Base-by-base conservation (phyloP, 176 grass and related monocot species). In the Panicum miliaceum region DNA sequence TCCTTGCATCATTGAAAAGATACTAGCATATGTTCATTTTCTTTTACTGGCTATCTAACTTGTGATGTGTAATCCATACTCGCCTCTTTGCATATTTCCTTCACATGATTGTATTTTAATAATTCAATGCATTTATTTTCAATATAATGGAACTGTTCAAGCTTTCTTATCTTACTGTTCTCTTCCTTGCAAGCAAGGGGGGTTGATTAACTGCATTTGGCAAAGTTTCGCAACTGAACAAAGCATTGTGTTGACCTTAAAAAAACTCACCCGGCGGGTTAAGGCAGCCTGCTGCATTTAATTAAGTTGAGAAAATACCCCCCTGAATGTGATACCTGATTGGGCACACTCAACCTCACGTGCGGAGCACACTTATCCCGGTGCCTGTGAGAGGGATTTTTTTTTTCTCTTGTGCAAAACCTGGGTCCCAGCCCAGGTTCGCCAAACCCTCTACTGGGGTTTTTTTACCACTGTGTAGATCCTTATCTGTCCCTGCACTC, bases 1-100 rank as follows among this genome's bases (percentile, higher is more conserved):
- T 45, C 10, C 8, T 79, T 80, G 45, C 23, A 27, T 76, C 32
- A 14, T 61, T 71, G 76, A 84, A 23, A 36, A 37, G 63, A 51
- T 70, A 25, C 20, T 56, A n/a, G 42, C 19, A 64, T 13, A 3
- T 13, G 8, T 85, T 74, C 1, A 54, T 64, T 52, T 78, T 64
- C 59, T 82, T 73, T 45, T 25, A 75, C 32, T 69, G 52, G 46
- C 59, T 82, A 69, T 53, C 9, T 61, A 61, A 60, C 61, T 42
- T 84, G 22, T 12, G 11, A 32, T 51, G 41, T 65, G 8, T 41
- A 32, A 68, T 73, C 22, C 48, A 15, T 48, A 34, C 54, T 82
- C 5, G 2, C 75, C 11, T 60, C 0, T 65, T 64, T n/a, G 3
- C 11, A n/a, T 34, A 12, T 65, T 65, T 65, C 8, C 32, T 56